Evolutionary conservation across 768 basidiomycete genomes (phyloP), one percentile per base, ranked within the genome.

Genomic region (Agrocybe praecox): DNA sequence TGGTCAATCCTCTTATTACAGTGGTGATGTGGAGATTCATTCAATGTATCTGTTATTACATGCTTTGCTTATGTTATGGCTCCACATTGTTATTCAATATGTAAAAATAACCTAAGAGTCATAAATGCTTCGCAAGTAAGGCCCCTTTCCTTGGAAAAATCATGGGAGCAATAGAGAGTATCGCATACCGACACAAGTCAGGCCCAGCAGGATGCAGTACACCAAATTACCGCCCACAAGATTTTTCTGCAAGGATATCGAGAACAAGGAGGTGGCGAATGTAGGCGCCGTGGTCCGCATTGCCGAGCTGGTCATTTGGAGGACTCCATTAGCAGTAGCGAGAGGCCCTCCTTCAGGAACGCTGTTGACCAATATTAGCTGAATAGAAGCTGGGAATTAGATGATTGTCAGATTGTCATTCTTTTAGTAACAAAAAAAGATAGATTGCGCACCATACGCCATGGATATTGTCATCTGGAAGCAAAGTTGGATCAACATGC

Each of bases 201-300:
- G 4, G 26, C 26, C 65, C 21, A 75, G 54, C 14, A 80, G 61
- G 10, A 79, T 42, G n/a, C 73, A 63, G 61, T 76, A 80, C 2
- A 77, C 76, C 57, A 80, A 64, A 50, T 78, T 73, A 1, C 84
- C 84, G 0, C 80, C 79, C 1, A 74, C 64, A 36, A 83, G 68
- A 40, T 78, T 71, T 34, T 64, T 65, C 55, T 83, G 69, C 8
- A 80, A 47, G 0, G 84, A 84, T 0, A 83, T 59, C 1, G 87
- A 80, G 60, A 84, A 87, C 15, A 87, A 66, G 1, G 86, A 85
- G 2, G 83, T 79, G 6, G 85, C 77, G 18, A 79, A 61, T 10
- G 81, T 74, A 0, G 86, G 86, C 1, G 81, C 82, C 9, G 86
- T 63, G 0, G 83, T 73, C 32, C 85, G 75, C 60, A 79, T 72